These are phyloP conservation scores for Plasmodium inui DNA, from an alignment of 169 alveolate species.

Conservation along the genomic window DNA sequence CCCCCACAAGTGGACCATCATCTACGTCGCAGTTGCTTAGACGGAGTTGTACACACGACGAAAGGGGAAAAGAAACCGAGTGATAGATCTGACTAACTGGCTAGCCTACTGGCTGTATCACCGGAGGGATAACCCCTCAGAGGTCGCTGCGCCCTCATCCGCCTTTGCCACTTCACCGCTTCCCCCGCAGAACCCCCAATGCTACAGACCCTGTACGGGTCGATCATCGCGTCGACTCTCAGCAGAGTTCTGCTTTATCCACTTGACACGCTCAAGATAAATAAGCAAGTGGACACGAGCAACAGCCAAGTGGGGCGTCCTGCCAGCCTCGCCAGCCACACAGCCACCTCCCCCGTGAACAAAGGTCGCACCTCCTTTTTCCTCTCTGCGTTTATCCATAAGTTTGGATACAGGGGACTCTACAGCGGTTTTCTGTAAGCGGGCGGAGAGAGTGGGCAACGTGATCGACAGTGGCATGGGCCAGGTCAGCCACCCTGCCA, in stretches of 20 bases:
- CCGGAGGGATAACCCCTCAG: background rate
- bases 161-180: background rate
- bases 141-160: background rate
- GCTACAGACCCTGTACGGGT: conserved; percentile 17
- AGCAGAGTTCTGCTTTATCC: conserved; percentile 49
- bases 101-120: background rate
- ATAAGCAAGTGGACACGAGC: conserved; percentile 40
- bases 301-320: background rate
- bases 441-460: background rate
- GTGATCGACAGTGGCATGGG: too few species aligned
- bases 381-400: conserved; percentile 22
- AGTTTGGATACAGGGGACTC: conserved; percentile 20
- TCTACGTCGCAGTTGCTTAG: too few species aligned
- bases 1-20: too few species aligned
- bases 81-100: background rate
- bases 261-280: conserved; percentile 30
- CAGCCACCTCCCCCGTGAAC: background rate
- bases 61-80: background rate
- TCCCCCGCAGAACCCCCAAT: background rate
- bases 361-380: background rate
- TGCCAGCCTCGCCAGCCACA: background rate
- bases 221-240: conserved; percentile 18
- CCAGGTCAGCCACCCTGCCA: too few species aligned
- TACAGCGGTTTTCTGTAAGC: conserved; percentile 51
- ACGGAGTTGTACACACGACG: background rate